A percentile compares a stretch with the other conserved stretches of the same genome.
Conservation (phyloP, 164 flowering plant species). For the Platanus orientalis region DNA sequence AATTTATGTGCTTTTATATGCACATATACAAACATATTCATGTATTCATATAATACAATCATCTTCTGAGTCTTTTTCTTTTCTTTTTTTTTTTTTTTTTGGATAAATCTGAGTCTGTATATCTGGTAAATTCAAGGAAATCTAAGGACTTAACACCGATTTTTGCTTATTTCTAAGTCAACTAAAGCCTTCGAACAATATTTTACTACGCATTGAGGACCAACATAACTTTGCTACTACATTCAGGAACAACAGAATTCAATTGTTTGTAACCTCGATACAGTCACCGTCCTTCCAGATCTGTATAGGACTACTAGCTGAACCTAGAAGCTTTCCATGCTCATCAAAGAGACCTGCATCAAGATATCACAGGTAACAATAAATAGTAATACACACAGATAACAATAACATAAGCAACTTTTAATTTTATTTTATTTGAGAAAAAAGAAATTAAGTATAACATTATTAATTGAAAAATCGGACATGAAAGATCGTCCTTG, state of each 20-base stretch:
- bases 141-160: not conserved
- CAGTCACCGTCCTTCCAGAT: slow-evolving; percentile 95
- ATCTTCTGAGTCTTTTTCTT: too few relatives aligned
- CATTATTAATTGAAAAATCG: too few relatives aligned
- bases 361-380: not conserved
- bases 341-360: slow-evolving; percentile 79
- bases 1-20: too few relatives aligned
- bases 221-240: not conserved
- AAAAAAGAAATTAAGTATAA: too few relatives aligned
- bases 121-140: not conserved
- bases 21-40: not conserved
- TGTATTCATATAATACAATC: not conserved
- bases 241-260: slow-evolving; percentile 2
- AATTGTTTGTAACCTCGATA: slow-evolving; percentile 57
- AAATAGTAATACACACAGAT: not conserved
- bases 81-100: too few relatives aligned
- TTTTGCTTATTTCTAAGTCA: not conserved
- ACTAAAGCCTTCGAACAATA: not conserved
- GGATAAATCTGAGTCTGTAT: too few relatives aligned
- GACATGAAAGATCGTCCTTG: too few relatives aligned
- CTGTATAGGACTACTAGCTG: slow-evolving; percentile 88
- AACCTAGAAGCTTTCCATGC: slow-evolving; percentile 73
- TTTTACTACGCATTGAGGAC: not conserved
- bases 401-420: not conserved
- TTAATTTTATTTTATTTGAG: too few relatives aligned